These are phyloP conservation scores for Elaphomyces granulatus DNA, from an alignment of 495 filamentous ascomycete genomes.

Conservation along the genomic window DNA sequence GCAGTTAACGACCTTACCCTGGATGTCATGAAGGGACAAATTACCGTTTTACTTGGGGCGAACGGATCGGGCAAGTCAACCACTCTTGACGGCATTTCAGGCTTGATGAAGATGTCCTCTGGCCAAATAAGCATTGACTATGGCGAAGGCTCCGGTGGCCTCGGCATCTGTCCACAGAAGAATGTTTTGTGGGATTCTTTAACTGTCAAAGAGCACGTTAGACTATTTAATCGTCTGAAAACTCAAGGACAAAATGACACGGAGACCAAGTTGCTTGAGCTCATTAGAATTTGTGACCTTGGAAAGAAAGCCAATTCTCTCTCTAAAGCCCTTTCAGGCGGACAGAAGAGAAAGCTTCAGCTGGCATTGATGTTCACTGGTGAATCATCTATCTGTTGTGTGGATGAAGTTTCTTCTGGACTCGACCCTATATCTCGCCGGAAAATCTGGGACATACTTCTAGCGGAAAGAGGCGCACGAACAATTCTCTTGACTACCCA, in stretches of 20 bases:
- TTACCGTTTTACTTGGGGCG: constrained; percentile 67
- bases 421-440: constrained; percentile 66
- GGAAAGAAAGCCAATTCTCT: constrained; percentile 48
- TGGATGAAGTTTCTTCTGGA: constrained; percentile 76
- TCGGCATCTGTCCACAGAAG: constrained; percentile 81
- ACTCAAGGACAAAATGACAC: constrained; percentile 36
- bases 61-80: constrained; percentile 84
- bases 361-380: constrained; percentile 89
- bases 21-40: constrained; percentile 54
- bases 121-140: constrained; percentile 50
- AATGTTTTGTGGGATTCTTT: constrained; percentile 82
- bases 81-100: constrained; percentile 73
- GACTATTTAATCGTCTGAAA: constrained; percentile 67
- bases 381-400: constrained; percentile 68
- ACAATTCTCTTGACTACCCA: constrained; percentile 80
- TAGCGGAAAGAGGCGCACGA: constrained; percentile 59
- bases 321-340: constrained; percentile 62
- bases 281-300: constrained; percentile 57
- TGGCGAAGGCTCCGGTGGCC: constrained; percentile 47
- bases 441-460: constrained; percentile 82
- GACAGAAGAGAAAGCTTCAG: constrained; percentile 83
- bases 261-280: constrained; percentile 37
- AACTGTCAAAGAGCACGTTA: constrained; percentile 67
- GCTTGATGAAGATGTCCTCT: constrained; percentile 52
- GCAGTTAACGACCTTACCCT: constrained; percentile 60